A percentile compares a stretch with the other conserved stretches of the same genome.
phyloP scores from a whole-genome alignment of 805 yeast genomes.

The Myxozyma lipomycoides region DNA sequence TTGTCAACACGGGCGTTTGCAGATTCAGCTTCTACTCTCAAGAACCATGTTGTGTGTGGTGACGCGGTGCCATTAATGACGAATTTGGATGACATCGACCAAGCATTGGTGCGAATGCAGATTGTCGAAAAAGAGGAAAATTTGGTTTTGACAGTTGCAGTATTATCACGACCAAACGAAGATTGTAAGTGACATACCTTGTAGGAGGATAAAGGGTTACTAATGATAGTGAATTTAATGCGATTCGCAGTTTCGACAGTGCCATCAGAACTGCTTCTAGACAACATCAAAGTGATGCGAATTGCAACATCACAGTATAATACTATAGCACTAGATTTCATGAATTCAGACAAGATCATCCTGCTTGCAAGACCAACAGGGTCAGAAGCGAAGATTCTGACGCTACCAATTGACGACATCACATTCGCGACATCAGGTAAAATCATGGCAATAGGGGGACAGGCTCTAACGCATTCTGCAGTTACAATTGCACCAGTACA shows the following conservation, averaged over 20 bases:
- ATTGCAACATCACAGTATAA: too few relatives aligned
- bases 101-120: neutral
- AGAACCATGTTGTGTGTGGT: constrained; percentile 21
- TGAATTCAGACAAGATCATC: constrained; percentile 20
- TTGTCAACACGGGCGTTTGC: constrained; percentile 10
- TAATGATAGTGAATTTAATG: constrained; percentile 8
- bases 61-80: constrained; percentile 1
- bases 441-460: too few relatives aligned
- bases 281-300: neutral
- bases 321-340: constrained; percentile 11
- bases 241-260: constrained; percentile 5
- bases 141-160: neutral
- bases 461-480: too few relatives aligned
- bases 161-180: neutral
- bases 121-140: neutral
- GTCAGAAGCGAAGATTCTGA: neutral
- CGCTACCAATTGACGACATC: too few relatives aligned
- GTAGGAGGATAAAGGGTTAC: neutral
- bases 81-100: neutral
- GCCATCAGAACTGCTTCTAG: constrained; percentile 4
- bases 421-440: too few relatives aligned
- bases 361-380: constrained; percentile 3
- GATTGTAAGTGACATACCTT: neutral
- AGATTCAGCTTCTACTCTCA: constrained; percentile 23
- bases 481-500: constrained; percentile 11